Base-by-base conservation (phyloP, 2,329 filamentous ascomycete species). In the Aspergillus sp. region DNA sequence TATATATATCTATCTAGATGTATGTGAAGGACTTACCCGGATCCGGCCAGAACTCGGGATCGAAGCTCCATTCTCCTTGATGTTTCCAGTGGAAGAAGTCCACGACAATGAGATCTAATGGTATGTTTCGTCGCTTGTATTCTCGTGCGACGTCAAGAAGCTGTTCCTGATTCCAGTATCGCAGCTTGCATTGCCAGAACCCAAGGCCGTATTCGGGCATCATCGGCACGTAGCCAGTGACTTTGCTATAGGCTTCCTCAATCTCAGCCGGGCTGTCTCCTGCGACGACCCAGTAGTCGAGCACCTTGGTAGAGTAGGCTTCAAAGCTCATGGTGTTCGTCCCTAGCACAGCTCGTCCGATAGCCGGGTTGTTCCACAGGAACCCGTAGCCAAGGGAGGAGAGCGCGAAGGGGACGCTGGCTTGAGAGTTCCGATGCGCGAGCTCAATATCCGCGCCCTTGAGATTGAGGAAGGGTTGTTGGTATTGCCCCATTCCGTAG, bases 401-500 rank as follows among this genome's bases (percentile, higher is more conserved):
- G 0, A 89, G 68, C 0, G 82, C 81, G 70, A 89, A 89, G 0
- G 87, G 87, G 0, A 89, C 82, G 53, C 82, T 86, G 3, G 86
- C 86, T 70, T 89, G 87, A 0, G 85, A 88, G 68, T 89, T 89
- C 1, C 86, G 81, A 39, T 89, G 87, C 0, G 87, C 86, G 2
- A 89, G 80, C 68, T 89, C 87, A 1, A 89, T 71, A 59, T 89
- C 86, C 0, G 78, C 69, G 0, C 87, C 87, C 65, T 88, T 89
- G 52, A 89, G 77, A 67, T 89, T 80, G n/a, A 89, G 75, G 54
- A 78, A 81, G 0, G 84, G 83, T 64, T 89, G 86, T 66, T 89
- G 87, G 61, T 89, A 89, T 71, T 89, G 87, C 0, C 87, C 87
- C 86, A 89, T 89, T 19, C 87, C 87, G 66, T 81, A 89, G n/a